phyloP scores from a whole-genome alignment of 345 rosid species.

The Punica granatum region DNA sequence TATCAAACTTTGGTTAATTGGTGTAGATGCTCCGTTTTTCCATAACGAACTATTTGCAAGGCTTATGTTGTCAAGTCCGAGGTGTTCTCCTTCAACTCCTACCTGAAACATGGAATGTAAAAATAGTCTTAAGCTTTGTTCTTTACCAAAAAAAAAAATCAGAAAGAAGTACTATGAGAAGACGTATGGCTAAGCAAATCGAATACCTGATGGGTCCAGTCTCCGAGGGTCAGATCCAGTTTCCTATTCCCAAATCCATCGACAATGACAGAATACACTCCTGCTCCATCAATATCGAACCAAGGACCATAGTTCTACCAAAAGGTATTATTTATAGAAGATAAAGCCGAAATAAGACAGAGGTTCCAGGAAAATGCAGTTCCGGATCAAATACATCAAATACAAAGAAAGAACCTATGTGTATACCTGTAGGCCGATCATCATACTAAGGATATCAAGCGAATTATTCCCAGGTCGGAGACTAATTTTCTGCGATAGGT shows the following conservation, averaged over 20 bases:
- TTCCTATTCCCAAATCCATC: conserved; percentile 18
- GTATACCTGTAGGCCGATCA: conserved; percentile 55
- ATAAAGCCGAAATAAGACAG: not conserved
- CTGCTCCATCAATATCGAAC: conserved; percentile 57
- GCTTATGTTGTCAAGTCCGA: conserved; percentile 33
- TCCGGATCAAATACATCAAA: not conserved
- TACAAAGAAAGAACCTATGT: not conserved
- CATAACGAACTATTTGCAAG: conserved; percentile 46
- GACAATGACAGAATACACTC: conserved; percentile 29
- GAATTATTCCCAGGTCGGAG: conserved; percentile 43
- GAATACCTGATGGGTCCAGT: conserved; percentile 57
- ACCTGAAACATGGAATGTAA: no score
- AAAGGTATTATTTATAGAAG: not conserved
- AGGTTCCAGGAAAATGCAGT: not conserved
- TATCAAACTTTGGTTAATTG: conserved; percentile 39
- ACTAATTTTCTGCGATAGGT: conserved; percentile 26
- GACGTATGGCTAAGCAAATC: not conserved
- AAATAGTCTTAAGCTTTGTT: no score
- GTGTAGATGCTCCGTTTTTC: conserved; percentile 29
- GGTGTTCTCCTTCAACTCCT: conserved; percentile 51
- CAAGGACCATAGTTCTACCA: conserved; percentile 56
- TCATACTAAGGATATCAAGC: conserved; percentile 51
- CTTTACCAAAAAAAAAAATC: no score
- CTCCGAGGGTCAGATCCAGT: conserved; percentile 26
- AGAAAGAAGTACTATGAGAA: not conserved